Conservation (phyloP, 305 asterid genomes). For the Fraxinus greggii region DNA sequence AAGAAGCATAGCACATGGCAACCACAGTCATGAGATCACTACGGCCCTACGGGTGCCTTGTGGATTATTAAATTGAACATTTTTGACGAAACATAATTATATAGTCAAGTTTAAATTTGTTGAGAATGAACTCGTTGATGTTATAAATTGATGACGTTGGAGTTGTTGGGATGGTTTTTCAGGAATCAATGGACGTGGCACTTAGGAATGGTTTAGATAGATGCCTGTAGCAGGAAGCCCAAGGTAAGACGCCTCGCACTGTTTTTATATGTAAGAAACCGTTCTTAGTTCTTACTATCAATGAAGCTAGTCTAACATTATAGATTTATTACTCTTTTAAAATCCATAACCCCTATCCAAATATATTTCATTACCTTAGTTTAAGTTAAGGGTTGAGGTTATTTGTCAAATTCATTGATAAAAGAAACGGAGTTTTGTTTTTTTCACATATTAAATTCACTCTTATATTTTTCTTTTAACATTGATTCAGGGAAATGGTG, state of each 20-base stretch:
- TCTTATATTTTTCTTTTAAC: neutral
- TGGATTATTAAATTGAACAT: neutral
- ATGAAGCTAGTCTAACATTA: too few species aligned
- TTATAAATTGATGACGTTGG: neutral
- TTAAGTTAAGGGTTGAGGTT: too few species aligned
- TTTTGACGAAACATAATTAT: neutral
- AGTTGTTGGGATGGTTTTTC: slow-evolving; percentile 6
- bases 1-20: slow-evolving; percentile 44
- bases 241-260: slow-evolving; percentile 32
- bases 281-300: too few species aligned
- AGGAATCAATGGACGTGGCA: slow-evolving; percentile 64
- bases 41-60: slow-evolving; percentile 24
- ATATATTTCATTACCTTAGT: too few species aligned
- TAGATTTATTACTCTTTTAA: too few species aligned
- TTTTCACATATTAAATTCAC: too few species aligned
- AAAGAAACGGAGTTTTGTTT: too few species aligned
- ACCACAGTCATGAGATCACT: slow-evolving; percentile 64
- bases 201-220: slow-evolving; percentile 63
- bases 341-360: too few species aligned
- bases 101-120: neutral
- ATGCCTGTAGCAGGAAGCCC: slow-evolving; percentile 76
- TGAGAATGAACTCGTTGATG: too few species aligned
- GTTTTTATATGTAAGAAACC: too few species aligned
- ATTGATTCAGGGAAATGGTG: slow-evolving; percentile 70
- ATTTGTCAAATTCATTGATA: too few species aligned